A percentile compares a stretch with the other conserved stretches of the same genome.
phyloP scores from a whole-genome alignment of 23 red algal species.

The Gracilaria gracilis region DNA sequence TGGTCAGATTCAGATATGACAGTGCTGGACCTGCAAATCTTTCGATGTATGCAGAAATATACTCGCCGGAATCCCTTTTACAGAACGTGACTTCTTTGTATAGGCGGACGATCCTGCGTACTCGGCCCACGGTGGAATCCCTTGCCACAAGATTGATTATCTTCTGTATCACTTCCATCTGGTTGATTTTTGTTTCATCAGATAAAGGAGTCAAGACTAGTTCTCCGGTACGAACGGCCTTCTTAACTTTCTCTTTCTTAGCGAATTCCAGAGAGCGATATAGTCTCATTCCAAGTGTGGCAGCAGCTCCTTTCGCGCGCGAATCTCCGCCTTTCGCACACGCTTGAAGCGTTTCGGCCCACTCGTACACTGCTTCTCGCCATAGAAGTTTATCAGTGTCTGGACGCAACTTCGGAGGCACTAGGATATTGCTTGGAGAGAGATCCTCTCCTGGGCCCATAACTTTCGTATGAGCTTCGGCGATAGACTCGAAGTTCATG shows the following conservation, averaged over 20 bases:
- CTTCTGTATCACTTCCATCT: not conserved
- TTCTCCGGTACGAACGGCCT: constrained; percentile 1
- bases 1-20: constrained; percentile 48
- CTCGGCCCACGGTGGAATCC: constrained; percentile 1
- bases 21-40: constrained; percentile 6
- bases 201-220: not conserved
- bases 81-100: constrained; percentile 8
- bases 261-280: constrained; percentile 20
- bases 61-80: not conserved
- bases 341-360: too few relatives aligned
- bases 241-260: constrained; percentile 43
- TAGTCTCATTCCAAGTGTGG: constrained; percentile 14
- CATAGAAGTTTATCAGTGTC: too few relatives aligned
- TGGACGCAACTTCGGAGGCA: too few relatives aligned
- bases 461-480: too few relatives aligned
- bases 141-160: constrained; percentile 18
- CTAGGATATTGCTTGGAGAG: too few relatives aligned
- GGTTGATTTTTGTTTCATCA: not conserved
- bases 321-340: too few relatives aligned
- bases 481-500: too few relatives aligned
- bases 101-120: constrained; percentile 2
- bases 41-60: not conserved
- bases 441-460: too few relatives aligned
- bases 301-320: constrained; percentile 6
- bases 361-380: too few relatives aligned